phyloP scores from a whole-genome alignment of 1,284 basidiomycete species.

The Irpex sp. region DNA sequence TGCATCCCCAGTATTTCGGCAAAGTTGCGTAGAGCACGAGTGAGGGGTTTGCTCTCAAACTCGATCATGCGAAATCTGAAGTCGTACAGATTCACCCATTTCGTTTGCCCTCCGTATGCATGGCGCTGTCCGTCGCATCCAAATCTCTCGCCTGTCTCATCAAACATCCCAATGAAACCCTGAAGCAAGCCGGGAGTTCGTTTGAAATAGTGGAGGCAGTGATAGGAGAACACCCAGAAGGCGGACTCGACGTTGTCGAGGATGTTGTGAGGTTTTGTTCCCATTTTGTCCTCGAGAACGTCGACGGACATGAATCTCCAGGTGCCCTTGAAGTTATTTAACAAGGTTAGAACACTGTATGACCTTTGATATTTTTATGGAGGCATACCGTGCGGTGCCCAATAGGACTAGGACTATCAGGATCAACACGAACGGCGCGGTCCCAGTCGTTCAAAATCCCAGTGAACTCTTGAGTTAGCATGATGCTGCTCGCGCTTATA shows the following conservation, averaged over 20 bases:
- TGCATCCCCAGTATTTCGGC: too few species aligned
- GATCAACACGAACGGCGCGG: background rate
- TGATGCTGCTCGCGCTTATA: background rate
- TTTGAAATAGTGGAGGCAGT: slow-evolving; percentile 7
- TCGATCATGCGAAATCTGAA: too few species aligned
- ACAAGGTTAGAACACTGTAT: background rate
- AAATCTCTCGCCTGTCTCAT: too few species aligned
- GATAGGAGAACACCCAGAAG: slow-evolving; percentile 10
- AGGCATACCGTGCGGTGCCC: background rate
- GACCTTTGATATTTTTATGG: background rate
- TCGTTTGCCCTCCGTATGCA: too few species aligned
- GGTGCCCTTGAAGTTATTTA: background rate
- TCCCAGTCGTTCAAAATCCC: background rate
- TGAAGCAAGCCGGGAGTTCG: too few species aligned
- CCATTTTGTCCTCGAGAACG: background rate
- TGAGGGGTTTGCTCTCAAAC: too few species aligned
- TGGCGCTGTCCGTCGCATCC: too few species aligned
- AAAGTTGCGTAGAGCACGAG: too few species aligned
- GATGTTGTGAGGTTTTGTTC: slow-evolving; percentile 5
- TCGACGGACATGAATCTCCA: slow-evolving; percentile 13
- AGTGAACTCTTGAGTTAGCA: background rate
- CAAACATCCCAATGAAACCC: too few species aligned
- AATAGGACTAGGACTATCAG: background rate
- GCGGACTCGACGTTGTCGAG: slow-evolving; percentile 16
- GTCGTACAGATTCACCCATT: too few species aligned